Evolutionary conservation across 345 rosid species (phyloP), one percentile per base, ranked within the genome.

Genomic region (Cochlearia excelsa): DNA sequence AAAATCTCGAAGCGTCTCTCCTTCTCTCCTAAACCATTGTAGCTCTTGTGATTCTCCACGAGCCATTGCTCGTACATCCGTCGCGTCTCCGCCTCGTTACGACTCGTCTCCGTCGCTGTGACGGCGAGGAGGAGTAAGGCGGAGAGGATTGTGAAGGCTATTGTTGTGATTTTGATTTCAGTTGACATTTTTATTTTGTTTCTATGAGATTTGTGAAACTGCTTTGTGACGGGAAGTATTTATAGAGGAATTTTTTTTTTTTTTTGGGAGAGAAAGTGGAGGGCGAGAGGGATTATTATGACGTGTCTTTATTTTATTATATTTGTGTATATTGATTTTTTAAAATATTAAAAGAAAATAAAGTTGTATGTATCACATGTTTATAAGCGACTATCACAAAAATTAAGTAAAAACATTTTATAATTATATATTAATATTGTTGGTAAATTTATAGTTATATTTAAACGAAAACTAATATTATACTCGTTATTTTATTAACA

Each of bases 1-100:
- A 86, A 86, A 39, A 86, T 79, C 74, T 77, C 61, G 57, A 79
- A 86, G 27, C 95, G 76, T 54, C 31, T 77, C 66, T 80, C 95
- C 58, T 59, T 76, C 74, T 86, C 95, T 0, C 90, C 88, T 3
- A 86, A 46, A 26, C 67, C 90, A 40, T 86, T 86, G 45, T 84
- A 79, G 55, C 27, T 54, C 62, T 82, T 86, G 1, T 63, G 51
- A 23, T 86, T 79, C 66, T 63, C 70, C 6, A 79, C 75, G 26
- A 82, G 59, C 95, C 95, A 86, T 35, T 51, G 39, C 66, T 86
- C 88, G 74, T 79, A 86, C 68, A 84, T 65, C 35, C 29, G 62
- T 42, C 56, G 51, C 6, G 66, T 7, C 57, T 76, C 70, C 4
- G 72, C 51, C 10, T 78, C 79, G 30, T 16, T 43, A 27, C 23